These are phyloP conservation scores for Abrus pulchellus DNA, from an alignment of 306 rosid genomes.

Conservation along the genomic window DNA sequence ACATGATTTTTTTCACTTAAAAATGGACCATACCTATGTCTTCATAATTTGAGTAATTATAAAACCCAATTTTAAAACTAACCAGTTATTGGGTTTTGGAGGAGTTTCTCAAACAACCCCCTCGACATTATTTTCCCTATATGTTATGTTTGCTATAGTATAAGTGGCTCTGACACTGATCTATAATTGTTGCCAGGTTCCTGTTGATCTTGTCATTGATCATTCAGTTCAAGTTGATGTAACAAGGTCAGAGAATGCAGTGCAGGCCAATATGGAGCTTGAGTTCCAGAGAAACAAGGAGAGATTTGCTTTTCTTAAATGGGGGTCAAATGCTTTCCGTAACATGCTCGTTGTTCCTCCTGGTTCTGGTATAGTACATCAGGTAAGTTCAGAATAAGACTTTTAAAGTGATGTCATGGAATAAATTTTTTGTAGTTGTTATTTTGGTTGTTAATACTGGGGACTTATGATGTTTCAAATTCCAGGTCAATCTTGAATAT, in stretches of 20 bases:
- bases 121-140: background rate
- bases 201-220: constrained; percentile 97
- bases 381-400: constrained; percentile 66
- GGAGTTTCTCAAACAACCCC: constrained; percentile 8
- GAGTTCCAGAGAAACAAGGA: constrained; percentile 95
- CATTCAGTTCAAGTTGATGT: constrained; percentile 99
- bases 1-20: background rate
- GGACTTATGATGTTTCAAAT: constrained; percentile 44
- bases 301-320: constrained; percentile 96
- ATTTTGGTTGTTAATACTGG: constrained; percentile 21
- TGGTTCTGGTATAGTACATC: constrained; percentile 99
- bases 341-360: constrained; percentile 99
- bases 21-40: background rate
- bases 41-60: constrained; percentile 4
- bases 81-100: background rate
- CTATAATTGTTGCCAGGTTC: constrained; percentile 68
- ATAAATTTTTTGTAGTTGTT: constrained; percentile 15
- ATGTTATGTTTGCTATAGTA: constrained; percentile 40
- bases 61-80: background rate
- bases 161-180: constrained; percentile 29
- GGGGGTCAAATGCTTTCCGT: constrained; percentile 96
- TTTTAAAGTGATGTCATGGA: constrained; percentile 18
- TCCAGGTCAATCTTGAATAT: constrained; percentile 97
- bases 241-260: constrained; percentile 92
- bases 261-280: constrained; percentile 97